These are phyloP conservation scores for Tricholoma sp. DNA, from an alignment of 768 basidiomycete genomes.

Conservation along the genomic window DNA sequence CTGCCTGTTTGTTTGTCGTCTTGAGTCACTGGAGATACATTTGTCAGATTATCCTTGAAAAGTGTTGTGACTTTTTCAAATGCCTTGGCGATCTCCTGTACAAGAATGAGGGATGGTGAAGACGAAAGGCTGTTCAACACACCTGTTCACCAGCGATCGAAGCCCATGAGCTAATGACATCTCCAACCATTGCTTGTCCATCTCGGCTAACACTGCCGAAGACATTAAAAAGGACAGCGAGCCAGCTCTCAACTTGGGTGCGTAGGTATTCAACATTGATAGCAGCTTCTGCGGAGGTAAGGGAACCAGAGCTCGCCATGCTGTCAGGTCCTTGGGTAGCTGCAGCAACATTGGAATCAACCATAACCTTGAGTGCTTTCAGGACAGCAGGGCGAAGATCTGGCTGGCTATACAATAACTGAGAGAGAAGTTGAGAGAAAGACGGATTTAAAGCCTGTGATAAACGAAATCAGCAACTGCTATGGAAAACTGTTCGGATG, in stretches of 20 bases:
- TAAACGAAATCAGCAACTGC: slow-evolving; percentile 5
- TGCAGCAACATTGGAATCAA: slow-evolving; percentile 71
- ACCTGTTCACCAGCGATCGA: slow-evolving; percentile 73
- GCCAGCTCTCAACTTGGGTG: slow-evolving; percentile 84
- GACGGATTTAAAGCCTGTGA: slow-evolving; percentile 57
- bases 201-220: slow-evolving; percentile 83
- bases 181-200: slow-evolving; percentile 71
- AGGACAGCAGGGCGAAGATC: slow-evolving; percentile 80
- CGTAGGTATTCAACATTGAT: slow-evolving; percentile 69
- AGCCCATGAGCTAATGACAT: slow-evolving; percentile 85
- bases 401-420: slow-evolving; percentile 87
- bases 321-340: slow-evolving; percentile 33
- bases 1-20: slow-evolving; percentile 36
- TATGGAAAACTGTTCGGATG: neutral
- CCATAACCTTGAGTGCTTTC: slow-evolving; percentile 72
- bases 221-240: slow-evolving; percentile 95
- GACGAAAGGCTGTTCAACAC: slow-evolving; percentile 9
- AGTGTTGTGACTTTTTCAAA: slow-evolving; percentile 74
- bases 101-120: neutral
- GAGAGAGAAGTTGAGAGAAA: slow-evolving; percentile 78
- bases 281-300: slow-evolving; percentile 56
- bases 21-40: slow-evolving; percentile 15
- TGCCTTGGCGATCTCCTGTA: slow-evolving; percentile 72
- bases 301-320: slow-evolving; percentile 19
- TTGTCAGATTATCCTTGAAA: slow-evolving; percentile 59